Conservation (phyloP, 495 filamentous ascomycete genomes). For the Penicillium pulvis region DNA sequence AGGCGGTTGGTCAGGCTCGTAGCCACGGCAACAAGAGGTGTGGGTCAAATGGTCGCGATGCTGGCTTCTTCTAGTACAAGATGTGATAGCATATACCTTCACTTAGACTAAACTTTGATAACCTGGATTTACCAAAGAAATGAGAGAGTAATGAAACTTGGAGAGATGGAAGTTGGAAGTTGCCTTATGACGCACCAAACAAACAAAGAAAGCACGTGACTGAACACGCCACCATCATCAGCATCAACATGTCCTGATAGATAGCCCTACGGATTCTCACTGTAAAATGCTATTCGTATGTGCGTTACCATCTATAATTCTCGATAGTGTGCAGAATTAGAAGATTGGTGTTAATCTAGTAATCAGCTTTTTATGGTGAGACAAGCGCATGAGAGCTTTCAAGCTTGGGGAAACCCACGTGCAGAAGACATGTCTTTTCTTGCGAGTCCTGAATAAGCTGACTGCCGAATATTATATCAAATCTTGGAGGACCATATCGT, state of each 20-base stretch:
- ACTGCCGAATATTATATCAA: no score
- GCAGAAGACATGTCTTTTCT: no score
- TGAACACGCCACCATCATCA: background rate
- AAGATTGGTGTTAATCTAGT: no score
- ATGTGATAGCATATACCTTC: background rate
- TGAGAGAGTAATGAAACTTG: background rate
- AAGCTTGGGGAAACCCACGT: no score
- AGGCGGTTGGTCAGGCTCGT: conserved; percentile 29
- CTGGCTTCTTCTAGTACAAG: background rate
- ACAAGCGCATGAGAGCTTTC: no score
- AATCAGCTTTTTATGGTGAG: no score
- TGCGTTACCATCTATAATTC: no score
- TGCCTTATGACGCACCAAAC: conserved; percentile 10
- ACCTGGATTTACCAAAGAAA: background rate
- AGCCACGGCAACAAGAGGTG: conserved; percentile 45
- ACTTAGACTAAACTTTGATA: background rate
- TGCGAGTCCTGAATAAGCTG: no score
- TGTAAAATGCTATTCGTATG: no score
- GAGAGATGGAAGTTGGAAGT: conserved; percentile 3
- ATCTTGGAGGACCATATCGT: no score
- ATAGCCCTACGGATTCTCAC: background rate
- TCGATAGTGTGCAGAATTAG: no score
- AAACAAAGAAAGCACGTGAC: conserved; percentile 12
- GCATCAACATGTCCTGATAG: background rate
- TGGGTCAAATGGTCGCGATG: conserved; percentile 6